These are phyloP conservation scores for Lycium ferocissimum DNA, from an alignment of 257 asterid genomes.

Conservation along the genomic window DNA sequence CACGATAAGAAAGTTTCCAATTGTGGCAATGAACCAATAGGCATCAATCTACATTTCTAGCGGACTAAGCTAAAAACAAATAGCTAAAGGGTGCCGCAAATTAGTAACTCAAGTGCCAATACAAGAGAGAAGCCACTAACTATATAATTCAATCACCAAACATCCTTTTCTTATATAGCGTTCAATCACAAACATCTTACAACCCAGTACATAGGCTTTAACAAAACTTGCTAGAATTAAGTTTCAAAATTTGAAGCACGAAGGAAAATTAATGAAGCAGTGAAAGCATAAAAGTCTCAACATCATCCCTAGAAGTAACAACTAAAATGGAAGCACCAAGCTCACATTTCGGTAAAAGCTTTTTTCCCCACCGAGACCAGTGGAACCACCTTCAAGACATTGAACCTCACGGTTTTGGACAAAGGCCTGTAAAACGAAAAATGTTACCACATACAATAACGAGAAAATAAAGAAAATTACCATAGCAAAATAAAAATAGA, in stretches of 20 bases:
- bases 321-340: not conserved
- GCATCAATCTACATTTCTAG: not conserved
- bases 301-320: not conserved
- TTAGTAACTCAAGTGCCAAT: not conserved
- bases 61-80: not conserved
- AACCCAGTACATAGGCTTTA: not conserved
- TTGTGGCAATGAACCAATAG: too few species aligned
- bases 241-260: not conserved
- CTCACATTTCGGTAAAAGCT: conserved; percentile 13
- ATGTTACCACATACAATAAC: not conserved
- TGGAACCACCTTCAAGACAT: conserved; percentile 51
- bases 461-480: not conserved
- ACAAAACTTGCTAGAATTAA: not conserved
- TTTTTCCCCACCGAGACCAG: conserved; percentile 49
- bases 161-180: not conserved
- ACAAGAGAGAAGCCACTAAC: not conserved
- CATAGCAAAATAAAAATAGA: not conserved
- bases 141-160: not conserved
- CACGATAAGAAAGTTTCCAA: too few species aligned
- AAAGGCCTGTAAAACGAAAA: conserved; percentile 40
- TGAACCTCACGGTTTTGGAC: conserved; percentile 52
- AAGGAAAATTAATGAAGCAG: not conserved
- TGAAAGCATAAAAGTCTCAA: not conserved
- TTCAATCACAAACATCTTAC: too few species aligned
- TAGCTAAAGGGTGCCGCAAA: not conserved